Base-by-base conservation (phyloP, 106 monocot genomes). In the Posidonia australis region DNA sequence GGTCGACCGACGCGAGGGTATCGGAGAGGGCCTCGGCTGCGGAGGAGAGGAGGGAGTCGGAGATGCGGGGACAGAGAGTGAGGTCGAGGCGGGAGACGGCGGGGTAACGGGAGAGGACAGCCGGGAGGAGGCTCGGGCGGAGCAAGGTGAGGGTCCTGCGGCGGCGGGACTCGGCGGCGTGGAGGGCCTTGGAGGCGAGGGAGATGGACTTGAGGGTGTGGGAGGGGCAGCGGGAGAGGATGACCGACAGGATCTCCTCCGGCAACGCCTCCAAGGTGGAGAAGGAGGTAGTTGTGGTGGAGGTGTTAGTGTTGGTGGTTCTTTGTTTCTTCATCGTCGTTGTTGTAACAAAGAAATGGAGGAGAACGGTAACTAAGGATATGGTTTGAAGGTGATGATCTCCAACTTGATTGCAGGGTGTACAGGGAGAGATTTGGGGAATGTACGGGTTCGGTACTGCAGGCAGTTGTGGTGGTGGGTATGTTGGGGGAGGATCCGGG, bases 211-310 rank as follows among this genome's bases (percentile, higher is more conserved):
- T 92, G 68, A 52, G 72, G 72, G 68, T 69, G 31, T 44, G 23
- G 13, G 79, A 65, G 41, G 77, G 31, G 20, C 77, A 68, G 42
- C 52, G 67, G 68, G 81, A 78, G 46, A 92, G 73, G 55, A 92
- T 87, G 58, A 62, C 46, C 71, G 81, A 80, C 41, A 91, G 70
- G 62, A 84, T 70, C 56, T 81, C 83, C 58, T 86, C 86, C 20
- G 83, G 44, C 22, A 91, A 56, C 16, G 79, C 17, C 16, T 84
- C 74, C 65, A 91, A 70, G 21, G 67, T 72, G 47, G 22, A 71
- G 42, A n/a, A n/a, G n/a, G n/a, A n/a, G 54, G 11, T 21, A 31
- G 3, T 4, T 44, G n/a, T 29, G 72, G 1, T 32, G 26, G 56
- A 11, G 56, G 56, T 3, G 56, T n/a, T 1, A n/a, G 56, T 3